A percentile compares a stretch with the other conserved stretches of the same genome.
Conservation (phyloP, 176 grass and related monocot species). For the Lolium rigidum region DNA sequence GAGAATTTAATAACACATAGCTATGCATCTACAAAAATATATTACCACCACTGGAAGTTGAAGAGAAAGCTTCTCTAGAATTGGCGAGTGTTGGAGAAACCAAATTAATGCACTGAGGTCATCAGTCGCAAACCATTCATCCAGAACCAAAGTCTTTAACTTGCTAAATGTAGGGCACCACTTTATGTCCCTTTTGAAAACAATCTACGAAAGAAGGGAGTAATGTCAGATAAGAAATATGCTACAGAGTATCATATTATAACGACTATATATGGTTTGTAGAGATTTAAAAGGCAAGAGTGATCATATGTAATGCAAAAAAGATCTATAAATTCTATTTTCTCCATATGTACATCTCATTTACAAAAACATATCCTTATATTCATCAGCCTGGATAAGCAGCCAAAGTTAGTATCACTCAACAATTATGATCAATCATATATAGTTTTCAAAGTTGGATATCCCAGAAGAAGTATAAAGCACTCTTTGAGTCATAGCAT, state of each 20-base stretch:
- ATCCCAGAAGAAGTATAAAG: background rate
- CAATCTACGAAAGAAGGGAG: background rate
- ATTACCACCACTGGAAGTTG: background rate
- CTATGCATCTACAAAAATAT: background rate
- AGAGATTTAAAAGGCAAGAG: background rate
- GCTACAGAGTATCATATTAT: background rate
- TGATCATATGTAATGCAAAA: background rate
- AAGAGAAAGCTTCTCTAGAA: conserved; percentile 31
- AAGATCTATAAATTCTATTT: background rate
- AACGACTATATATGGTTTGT: background rate
- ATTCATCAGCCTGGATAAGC: no score
- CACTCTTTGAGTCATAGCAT: background rate
- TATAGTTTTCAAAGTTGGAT: background rate
- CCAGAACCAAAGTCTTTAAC: conserved; percentile 5
- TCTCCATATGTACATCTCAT: background rate
- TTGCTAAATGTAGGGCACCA: conserved; percentile 26
- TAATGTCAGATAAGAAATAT: background rate
- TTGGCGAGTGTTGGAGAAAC: conserved; percentile 7
- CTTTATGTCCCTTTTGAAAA: conserved; percentile 29
- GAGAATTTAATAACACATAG: background rate
- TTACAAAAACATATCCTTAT: background rate
- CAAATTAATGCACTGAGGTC: conserved; percentile 20
- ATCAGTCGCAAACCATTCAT: background rate
- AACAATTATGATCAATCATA: no score
- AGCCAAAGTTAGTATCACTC: no score